Evolutionary conservation across 345 rosid species (phyloP).

Genomic region (Populus deltoides): DNA sequence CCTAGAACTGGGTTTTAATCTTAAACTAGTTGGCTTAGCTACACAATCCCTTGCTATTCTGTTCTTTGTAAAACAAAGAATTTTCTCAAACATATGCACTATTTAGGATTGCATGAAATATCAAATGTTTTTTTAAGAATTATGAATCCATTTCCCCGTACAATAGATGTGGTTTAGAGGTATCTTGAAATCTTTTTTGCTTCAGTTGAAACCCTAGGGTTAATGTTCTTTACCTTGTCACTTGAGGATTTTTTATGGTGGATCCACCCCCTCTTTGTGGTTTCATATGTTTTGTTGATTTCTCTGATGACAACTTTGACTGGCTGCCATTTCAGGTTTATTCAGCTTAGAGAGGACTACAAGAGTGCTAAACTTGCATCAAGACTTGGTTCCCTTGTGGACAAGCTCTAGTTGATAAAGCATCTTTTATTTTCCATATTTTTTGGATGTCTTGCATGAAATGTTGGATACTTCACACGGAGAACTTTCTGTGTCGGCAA

Average conservation of each 20-base stretch:
- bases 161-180: background rate
- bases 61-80: background rate
- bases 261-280: background rate
- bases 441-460: constrained; percentile 3
- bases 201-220: background rate
- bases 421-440: constrained; percentile 4
- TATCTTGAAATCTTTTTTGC: background rate
- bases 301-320: background rate
- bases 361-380: constrained; percentile 90
- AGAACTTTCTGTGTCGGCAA: background rate
- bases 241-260: background rate
- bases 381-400: constrained; percentile 73
- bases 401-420: constrained; percentile 56
- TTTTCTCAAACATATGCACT: background rate
- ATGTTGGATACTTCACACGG: background rate
- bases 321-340: constrained; percentile 55
- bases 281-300: background rate
- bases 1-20: background rate
- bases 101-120: background rate
- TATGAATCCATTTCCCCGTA: background rate
- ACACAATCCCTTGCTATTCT: background rate
- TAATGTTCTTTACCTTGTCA: background rate
- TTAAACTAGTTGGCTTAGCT: background rate
- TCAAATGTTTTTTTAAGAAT: background rate
- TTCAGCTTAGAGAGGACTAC: constrained; percentile 92